Evolutionary conservation across 2,329 filamentous ascomycete genomes (phyloP), one percentile per base, ranked within the genome.

Genomic region (Xylariales sp.): DNA sequence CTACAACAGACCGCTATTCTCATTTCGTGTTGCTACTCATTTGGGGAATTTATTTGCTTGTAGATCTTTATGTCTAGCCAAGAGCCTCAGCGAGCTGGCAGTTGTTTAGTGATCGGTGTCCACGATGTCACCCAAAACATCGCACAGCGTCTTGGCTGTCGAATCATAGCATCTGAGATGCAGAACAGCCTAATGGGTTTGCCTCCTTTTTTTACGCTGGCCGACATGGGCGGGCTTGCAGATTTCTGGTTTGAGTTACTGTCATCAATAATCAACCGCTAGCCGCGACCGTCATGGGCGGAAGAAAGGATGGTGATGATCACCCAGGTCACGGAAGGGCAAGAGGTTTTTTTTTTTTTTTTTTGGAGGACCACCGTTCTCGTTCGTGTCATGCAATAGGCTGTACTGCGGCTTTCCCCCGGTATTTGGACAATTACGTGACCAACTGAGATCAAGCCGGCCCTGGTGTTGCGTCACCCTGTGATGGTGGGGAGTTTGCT

Each of bases 71-170:
- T 62, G 53, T 32, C 39, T 1, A 67, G 41, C 54, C 49, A 67
- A 64, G 56, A 60, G 54, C 54, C 28, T 54, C 55, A 64, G 41
- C 41, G 46, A 39, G 48, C 32, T 54, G 60, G 54, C 54, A 23
- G 8, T 57, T 57, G 63, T 36, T 55, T 55, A 36, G 41, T 59
- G 59, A 58, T 46, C 23, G 5, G 7, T 55, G 48, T 30, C 53
- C 43, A 45, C 66, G 30, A 62, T 58, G 53, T 55, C 53, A 62
- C 54, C 41, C 41, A 54, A 68, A 58, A 39, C 3, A 50, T 45
- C 12, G 28, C 58, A 56, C 63, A 39, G 63, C 63, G 36, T 39
- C 63, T 69, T 69, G 67, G 63, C 67, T 34, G 28, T 56, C 49
- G 41, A 66, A 49, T 56, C 18, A 50, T 60, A 50, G 45, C 14